Evolutionary conservation across 805 yeast species (phyloP), one percentile per base, ranked within the genome.

Genomic region (Candida dendrica): DNA sequence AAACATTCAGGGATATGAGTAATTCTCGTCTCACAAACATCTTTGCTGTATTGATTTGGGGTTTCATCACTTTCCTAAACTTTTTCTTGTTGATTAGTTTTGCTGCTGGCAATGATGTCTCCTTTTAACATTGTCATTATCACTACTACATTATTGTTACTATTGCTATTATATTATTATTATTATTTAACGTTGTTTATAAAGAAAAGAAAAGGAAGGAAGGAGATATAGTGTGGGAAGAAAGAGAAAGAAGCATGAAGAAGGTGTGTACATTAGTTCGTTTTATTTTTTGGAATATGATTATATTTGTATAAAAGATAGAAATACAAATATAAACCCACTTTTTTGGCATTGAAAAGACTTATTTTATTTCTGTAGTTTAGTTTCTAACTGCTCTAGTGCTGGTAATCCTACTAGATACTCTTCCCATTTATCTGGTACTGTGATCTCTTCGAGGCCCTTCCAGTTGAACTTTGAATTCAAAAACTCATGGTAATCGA

Each of bases 51-150:
- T 18, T 68, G 1, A 74, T 89, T 5, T 89, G 96, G 93, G 47
- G 76, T 1, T 72, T 81, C 40, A 77, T 90, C 27, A 65, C 84
- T 1, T 71, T 71, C 14, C 68, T 88, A 51, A 90, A 90, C 58
- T 71, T 84, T 39, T 89, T 83, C 55, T 58, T 78, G 47, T 52
- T 78, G 37, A 62, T 72, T 16, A 68, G 74, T 43, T 65, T 77
- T 33, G 70, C 77, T 6, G 49, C 60, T 22, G 77, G 77, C 13
- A 61, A 69, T 47, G 71, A 66, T 33, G 66, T 65, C 10, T 61
- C 60, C 36, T 50, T 66, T 30, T 64, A 51, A 43, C 33, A 18
- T 11, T 18, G 10, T 5, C 11, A 6, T 30, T 30, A 5, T 30
- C 24, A 22, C 8, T 22, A 6, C 19, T 32, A 8, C 30, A 27